Evolutionary conservation across 306 rosid genomes (phyloP).

Genomic region (Malus sylvestris): DNA sequence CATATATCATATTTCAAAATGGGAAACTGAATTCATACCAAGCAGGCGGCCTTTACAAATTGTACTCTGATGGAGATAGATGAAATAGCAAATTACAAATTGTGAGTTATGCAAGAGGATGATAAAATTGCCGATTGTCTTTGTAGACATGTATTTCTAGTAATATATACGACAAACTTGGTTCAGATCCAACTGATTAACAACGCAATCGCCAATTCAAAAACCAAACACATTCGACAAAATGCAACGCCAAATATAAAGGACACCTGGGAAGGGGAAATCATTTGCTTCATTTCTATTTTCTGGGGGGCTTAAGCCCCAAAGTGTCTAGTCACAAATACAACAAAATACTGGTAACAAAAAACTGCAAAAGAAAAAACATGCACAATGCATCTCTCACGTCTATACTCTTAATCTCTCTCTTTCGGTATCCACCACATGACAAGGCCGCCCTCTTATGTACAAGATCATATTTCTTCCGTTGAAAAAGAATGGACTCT

Average conservation of each 20-base stretch:
- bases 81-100: no score
- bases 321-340: neutral
- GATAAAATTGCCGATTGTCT: neutral
- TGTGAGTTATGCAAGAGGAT: neutral
- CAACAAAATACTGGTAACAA: neutral
- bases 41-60: no score
- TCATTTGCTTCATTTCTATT: neutral
- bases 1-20: no score
- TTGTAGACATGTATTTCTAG: no score
- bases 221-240: neutral
- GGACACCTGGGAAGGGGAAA: neutral
- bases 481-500: conserved; percentile 33
- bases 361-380: neutral
- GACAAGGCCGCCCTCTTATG: conserved; percentile 33
- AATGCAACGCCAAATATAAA: neutral
- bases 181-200: neutral
- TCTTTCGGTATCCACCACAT: conserved; percentile 28
- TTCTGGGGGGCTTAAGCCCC: neutral
- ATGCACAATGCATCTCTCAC: conserved; percentile 7
- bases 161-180: neutral
- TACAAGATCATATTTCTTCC: conserved; percentile 27
- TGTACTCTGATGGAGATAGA: no score
- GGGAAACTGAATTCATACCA: no score
- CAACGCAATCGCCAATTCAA: neutral
- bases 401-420: conserved; percentile 3